phyloP scores from a whole-genome alignment of 495 filamentous ascomycete genomes.

The Massariosphaeria phaeospora region DNA sequence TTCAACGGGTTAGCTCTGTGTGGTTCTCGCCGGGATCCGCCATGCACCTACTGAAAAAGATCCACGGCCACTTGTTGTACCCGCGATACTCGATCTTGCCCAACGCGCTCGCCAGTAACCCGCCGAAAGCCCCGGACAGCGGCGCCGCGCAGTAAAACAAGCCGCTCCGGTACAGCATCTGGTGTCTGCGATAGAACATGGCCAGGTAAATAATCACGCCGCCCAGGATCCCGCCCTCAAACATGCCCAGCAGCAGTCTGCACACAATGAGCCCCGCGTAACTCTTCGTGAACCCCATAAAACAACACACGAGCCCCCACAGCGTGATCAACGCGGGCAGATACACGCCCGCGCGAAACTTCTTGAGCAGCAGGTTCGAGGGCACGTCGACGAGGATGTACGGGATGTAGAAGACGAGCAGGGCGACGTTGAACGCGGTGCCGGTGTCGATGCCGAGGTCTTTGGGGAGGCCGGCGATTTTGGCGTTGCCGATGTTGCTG shows the following conservation, averaged over 20 bases:
- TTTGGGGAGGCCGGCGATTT: slow-evolving; percentile 44
- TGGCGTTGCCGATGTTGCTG: slow-evolving; percentile 49
- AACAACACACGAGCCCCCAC: slow-evolving; percentile 53
- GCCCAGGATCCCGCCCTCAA: slow-evolving; percentile 51
- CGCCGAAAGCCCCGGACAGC: slow-evolving; percentile 60
- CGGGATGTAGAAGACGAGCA: slow-evolving; percentile 49
- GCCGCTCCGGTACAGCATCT: slow-evolving; percentile 44
- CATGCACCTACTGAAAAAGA: slow-evolving; percentile 41
- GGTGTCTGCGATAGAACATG: slow-evolving; percentile 48
- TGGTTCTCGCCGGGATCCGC: slow-evolving; percentile 28
- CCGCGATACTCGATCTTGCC: slow-evolving; percentile 40
- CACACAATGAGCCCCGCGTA: slow-evolving; percentile 43
- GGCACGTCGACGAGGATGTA: slow-evolving; percentile 51
- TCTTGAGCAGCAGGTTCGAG: slow-evolving; percentile 43
- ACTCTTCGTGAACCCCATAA: slow-evolving; percentile 47
- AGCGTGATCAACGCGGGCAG: slow-evolving; percentile 34
- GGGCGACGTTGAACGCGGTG: slow-evolving; percentile 45
- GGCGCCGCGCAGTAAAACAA: slow-evolving; percentile 64
- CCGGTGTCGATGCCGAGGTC: slow-evolving; percentile 44
- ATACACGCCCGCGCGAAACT: slow-evolving; percentile 38
- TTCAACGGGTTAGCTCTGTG: slow-evolving; percentile 22
- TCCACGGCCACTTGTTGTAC: slow-evolving; percentile 43
- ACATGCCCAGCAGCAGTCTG: slow-evolving; percentile 43
- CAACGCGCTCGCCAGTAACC: slow-evolving; percentile 54
- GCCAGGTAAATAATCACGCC: slow-evolving; percentile 50